Conservation (phyloP, 768 basidiomycete species). For the Suillus variegatus region DNA sequence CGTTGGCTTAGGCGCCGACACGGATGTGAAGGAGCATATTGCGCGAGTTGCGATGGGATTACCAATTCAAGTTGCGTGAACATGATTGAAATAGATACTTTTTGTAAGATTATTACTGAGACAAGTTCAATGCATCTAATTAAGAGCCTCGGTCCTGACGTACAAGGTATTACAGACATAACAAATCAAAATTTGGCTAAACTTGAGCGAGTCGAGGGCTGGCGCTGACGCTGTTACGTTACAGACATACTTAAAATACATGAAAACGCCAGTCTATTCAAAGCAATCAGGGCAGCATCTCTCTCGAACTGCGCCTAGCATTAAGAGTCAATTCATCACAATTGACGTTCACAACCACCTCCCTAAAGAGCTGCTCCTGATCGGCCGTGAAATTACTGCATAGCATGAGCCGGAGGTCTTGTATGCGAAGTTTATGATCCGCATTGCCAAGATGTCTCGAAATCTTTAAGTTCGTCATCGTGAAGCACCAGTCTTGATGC, state of each 20-base stretch:
- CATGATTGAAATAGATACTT: not conserved
- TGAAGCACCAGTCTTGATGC: not conserved
- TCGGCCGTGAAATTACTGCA: not conserved
- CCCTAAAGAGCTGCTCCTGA: too few species aligned
- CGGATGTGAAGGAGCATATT: slow-evolving; percentile 38
- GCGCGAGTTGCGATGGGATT: slow-evolving; percentile 49
- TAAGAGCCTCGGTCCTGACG: too few species aligned
- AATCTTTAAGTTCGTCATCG: not conserved
- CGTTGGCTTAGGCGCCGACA: slow-evolving; percentile 39
- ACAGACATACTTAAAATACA: not conserved
- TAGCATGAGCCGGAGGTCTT: not conserved
- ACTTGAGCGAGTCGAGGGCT: too few species aligned
- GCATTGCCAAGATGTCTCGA: not conserved
- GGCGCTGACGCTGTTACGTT: too few species aligned
- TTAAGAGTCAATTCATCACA: not conserved
- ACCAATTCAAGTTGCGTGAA: slow-evolving; percentile 20
- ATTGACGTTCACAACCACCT: not conserved
- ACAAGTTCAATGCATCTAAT: not conserved
- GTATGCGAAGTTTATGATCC: not conserved
- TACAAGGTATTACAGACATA: too few species aligned
- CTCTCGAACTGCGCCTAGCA: not conserved
- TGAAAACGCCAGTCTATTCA: not conserved
- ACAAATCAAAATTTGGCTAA: too few species aligned
- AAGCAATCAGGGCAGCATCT: not conserved
- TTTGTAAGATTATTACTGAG: not conserved